These are phyloP conservation scores for Verticillium isaacii DNA, from an alignment of 2,329 filamentous ascomycete genomes.

Conservation along the genomic window DNA sequence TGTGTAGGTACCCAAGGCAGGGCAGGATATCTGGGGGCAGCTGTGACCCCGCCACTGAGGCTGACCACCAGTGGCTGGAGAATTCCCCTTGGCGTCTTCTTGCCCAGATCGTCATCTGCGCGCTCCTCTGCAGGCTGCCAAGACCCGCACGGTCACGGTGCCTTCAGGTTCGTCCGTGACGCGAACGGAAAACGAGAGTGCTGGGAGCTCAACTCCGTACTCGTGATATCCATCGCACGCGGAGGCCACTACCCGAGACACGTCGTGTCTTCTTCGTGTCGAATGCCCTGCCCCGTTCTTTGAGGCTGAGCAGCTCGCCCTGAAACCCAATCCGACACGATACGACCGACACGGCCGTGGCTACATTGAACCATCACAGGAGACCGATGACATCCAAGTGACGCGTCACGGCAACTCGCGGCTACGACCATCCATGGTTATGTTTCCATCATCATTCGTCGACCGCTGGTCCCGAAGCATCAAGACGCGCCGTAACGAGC, in stretches of 20 bases:
- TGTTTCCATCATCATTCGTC: conserved; percentile 22
- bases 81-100: too few species aligned
- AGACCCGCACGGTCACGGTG: neutral
- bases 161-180: neutral
- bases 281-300: neutral
- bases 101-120: too few species aligned
- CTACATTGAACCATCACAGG: neutral
- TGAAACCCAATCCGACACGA: neutral
- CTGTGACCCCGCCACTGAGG: too few species aligned
- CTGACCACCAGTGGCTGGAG: too few species aligned
- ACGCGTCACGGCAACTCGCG: neutral
- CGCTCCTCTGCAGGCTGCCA: too few species aligned
- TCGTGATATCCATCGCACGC: neutral
- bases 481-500: conserved; percentile 23
- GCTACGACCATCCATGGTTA: neutral
- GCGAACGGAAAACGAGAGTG: neutral
- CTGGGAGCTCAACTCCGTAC: neutral
- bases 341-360: neutral
- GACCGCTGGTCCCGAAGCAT: conserved; percentile 25
- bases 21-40: too few species aligned
- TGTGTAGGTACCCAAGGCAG: too few species aligned
- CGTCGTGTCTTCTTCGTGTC: neutral
- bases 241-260: neutral
- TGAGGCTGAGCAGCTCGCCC: neutral
- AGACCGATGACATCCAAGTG: neutral